Conservation (phyloP, 2,329 filamentous ascomycete species). For the Eurotiales sp. region DNA sequence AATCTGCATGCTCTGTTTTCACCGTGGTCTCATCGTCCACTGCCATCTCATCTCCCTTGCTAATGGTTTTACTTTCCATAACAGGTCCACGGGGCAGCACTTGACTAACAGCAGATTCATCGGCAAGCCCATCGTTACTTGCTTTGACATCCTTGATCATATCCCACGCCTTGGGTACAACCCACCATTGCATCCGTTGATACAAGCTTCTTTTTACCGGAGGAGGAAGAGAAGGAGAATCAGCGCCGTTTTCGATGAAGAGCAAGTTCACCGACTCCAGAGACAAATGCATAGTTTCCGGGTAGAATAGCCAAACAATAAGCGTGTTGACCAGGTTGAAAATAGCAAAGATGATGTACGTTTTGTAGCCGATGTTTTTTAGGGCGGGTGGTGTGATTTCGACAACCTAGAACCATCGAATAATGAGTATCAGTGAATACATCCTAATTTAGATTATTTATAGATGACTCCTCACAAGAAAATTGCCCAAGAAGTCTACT, state of each 20-base stretch:
- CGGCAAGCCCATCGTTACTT: neutral
- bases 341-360: constrained; percentile 64
- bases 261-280: constrained; percentile 41
- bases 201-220: neutral
- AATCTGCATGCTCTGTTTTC: no score
- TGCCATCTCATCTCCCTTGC: no score
- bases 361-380: constrained; percentile 55
- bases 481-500: constrained; percentile 21
- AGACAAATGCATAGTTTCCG: constrained; percentile 35
- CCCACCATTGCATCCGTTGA: constrained; percentile 4
- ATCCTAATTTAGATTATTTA: no score
- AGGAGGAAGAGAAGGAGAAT: neutral
- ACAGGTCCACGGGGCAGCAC: neutral
- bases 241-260: constrained; percentile 20
- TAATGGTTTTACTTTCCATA: no score
- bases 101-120: neutral
- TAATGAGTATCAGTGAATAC: neutral
- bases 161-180: constrained; percentile 9
- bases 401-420: constrained; percentile 37
- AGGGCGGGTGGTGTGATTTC: constrained; percentile 61
- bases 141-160: neutral
- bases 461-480: constrained; percentile 6
- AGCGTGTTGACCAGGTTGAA: constrained; percentile 47
- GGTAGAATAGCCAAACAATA: constrained; percentile 31
- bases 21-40: no score